Base-by-base conservation (phyloP, 768 basidiomycete genomes). In the Tylopilus sp. region DNA sequence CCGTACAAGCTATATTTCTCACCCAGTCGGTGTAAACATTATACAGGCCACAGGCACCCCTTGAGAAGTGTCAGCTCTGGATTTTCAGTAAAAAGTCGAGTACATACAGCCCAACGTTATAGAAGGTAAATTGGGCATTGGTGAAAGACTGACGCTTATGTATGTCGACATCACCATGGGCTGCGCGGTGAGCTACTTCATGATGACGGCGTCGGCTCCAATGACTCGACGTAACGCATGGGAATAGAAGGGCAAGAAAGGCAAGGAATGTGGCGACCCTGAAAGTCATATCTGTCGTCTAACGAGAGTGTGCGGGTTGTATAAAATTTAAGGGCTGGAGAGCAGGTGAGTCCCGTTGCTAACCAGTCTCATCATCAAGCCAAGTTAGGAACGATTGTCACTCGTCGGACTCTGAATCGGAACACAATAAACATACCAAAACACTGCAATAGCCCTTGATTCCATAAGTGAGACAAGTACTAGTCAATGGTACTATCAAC, bases 11-110 rank as follows among this genome's bases (percentile, higher is more conserved):
- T 8, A 13, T 7, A 35, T n/a, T 44, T 70, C 76, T 50, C 56
- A 81, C 79, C 41, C 68, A 81, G 55, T 82, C 79, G 38, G 50
- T 57, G 33, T 71, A 44, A 1, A 39, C 48, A 57, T 72, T 82
- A 10, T 1, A 22, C 6, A 67, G 28, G 20, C 82, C 82, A 57
- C 82, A 84, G 40, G 83, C 81, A 61, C 82, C 82, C 35, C 81
- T 83, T 60, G 18, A 52, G 1, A 10, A 44, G 22, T 12, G 44
- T 59, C 50, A 58, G 48, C 26, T 10, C 44, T 26, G 46, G 23
- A 44, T 31, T 44, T 45, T 23, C 33, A 30, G 56, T 18, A 18
- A 18, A 13, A 36, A 26, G 18, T 8, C 21, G 44, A 43, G 42
- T 18, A 52, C 73, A 57, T 53, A 81, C 81, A 78, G 57, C 51